Conservation (phyloP, 2,329 filamentous ascomycete genomes). For the Exophiala alcalophila region DNA sequence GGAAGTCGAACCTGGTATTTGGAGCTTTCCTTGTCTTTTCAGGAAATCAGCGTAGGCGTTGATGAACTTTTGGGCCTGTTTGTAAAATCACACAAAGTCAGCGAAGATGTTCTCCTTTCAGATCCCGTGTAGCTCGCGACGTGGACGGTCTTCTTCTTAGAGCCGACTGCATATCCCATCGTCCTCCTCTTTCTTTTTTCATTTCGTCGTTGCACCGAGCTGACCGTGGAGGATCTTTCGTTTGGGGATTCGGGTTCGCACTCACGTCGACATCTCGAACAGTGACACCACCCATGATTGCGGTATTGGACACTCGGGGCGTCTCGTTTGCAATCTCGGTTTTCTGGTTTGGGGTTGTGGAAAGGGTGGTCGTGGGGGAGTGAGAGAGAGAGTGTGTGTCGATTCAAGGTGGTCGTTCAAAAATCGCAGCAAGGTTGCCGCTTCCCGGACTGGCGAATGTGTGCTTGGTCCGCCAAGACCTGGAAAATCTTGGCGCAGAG, state of each 20-base stretch:
- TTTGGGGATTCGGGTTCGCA: conserved; percentile 31
- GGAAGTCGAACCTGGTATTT: conserved; percentile 61
- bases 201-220: no score
- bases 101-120: conserved; percentile 5
- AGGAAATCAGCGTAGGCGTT: conserved; percentile 65
- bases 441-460: no score
- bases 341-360: conserved; percentile 19
- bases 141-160: no score
- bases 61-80: conserved; percentile 66
- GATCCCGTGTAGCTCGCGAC: not conserved
- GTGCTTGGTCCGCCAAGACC: no score
- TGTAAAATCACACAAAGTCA: conserved; percentile 12
- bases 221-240: no score
- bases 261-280: conserved; percentile 65
- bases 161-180: no score
- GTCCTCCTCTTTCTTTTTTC: no score
- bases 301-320: conserved; percentile 38
- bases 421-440: no score
- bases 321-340: conserved; percentile 21
- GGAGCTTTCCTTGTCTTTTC: conserved; percentile 69
- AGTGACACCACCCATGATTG: conserved; percentile 65
- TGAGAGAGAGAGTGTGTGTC: conserved; percentile 9
- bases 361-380: conserved; percentile 3
- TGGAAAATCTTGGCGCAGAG: no score
- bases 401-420: no score